phyloP scores from a whole-genome alignment of 768 basidiomycete genomes.

The Rhodotorula toruloides region DNA sequence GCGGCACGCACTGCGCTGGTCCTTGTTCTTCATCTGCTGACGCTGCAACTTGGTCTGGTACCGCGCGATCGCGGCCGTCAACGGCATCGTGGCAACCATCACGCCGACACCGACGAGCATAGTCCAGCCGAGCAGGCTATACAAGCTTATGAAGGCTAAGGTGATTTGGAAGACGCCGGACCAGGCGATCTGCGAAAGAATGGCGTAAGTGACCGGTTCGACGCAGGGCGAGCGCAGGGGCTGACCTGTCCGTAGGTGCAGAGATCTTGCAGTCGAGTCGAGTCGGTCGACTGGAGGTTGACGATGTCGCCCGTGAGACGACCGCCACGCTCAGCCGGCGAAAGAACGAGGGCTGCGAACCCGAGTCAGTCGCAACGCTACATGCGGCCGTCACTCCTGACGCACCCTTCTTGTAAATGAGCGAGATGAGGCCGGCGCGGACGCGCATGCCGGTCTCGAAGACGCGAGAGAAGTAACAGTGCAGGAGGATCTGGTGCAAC shows the following conservation, averaged over 20 bases:
- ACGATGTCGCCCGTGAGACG: conserved; percentile 87
- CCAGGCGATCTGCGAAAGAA: conserved; percentile 59
- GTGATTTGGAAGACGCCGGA: conserved; percentile 84
- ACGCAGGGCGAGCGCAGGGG: too few species aligned
- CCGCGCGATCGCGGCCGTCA: conserved; percentile 54
- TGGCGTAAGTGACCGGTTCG: too few species aligned
- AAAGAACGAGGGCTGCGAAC: conserved; percentile 57
- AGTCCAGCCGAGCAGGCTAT: conserved; percentile 63
- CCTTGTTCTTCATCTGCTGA: conserved; percentile 88
- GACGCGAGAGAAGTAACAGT: conserved; percentile 43
- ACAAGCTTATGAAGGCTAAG: conserved; percentile 83
- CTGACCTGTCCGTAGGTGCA: conserved; percentile 3
- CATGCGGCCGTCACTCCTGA: not conserved
- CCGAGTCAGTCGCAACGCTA: not conserved
- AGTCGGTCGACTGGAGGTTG: conserved; percentile 68
- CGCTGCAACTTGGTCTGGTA: conserved; percentile 60
- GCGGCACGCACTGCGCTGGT: conserved; percentile 62
- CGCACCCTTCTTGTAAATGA: conserved; percentile 38
- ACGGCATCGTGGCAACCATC: conserved; percentile 43
- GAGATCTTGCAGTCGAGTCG: conserved; percentile 39
- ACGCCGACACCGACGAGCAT: conserved; percentile 43
- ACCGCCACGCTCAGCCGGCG: conserved; percentile 69
- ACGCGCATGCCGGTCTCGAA: conserved; percentile 71
- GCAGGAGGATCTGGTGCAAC: conserved; percentile 37
- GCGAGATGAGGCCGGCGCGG: conserved; percentile 69